A percentile compares a stretch with the other conserved stretches of the same genome.
Conservation (phyloP, 1,284 basidiomycete genomes). For the Hortiboletus rubellus region DNA sequence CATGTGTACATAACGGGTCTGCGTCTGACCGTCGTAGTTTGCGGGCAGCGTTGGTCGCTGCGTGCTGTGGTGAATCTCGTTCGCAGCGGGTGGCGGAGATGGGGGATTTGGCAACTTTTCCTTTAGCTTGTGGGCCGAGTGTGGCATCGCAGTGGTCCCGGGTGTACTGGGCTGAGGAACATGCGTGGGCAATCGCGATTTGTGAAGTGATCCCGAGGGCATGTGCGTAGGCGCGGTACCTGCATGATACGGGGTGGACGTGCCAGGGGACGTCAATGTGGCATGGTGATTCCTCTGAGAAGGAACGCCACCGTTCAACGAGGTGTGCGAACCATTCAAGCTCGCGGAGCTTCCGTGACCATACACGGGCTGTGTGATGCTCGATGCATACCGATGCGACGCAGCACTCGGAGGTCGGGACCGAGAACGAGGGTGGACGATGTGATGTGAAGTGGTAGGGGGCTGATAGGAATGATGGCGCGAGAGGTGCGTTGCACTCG, state of each 20-base stretch:
- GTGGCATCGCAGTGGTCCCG: neutral
- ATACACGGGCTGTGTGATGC: conserved; percentile 27
- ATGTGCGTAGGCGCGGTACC: conserved; percentile 1
- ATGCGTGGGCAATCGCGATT: conserved; percentile 23
- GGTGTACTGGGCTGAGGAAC: conserved; percentile 1
- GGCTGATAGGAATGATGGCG: conserved; percentile 9
- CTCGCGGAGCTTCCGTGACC: conserved; percentile 27
- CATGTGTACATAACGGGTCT: conserved; percentile 36
- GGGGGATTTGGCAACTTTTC: neutral
- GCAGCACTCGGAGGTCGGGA: conserved; percentile 33
- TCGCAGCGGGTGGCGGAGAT: conserved; percentile 11
- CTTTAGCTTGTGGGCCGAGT: conserved; percentile 2
- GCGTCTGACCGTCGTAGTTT: conserved; percentile 22
- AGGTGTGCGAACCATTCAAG: conserved; percentile 21
- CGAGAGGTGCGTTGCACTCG: conserved; percentile 13
- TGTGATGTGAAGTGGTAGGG: conserved; percentile 21
- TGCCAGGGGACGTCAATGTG: conserved; percentile 9
- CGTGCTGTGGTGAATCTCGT: conserved; percentile 17
- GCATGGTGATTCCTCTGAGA: conserved; percentile 17
- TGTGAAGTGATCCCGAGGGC: conserved; percentile 9
- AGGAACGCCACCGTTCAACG: conserved; percentile 20
- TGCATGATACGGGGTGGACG: conserved; percentile 5
- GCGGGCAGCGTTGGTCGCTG: conserved; percentile 28
- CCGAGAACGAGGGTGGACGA: conserved; percentile 23
- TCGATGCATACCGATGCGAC: conserved; percentile 34